A percentile compares a stretch with the other conserved stretches of the same genome.
Conservation (phyloP, 2,329 filamentous ascomycete species). For the Trichophyton mentagrophytes region DNA sequence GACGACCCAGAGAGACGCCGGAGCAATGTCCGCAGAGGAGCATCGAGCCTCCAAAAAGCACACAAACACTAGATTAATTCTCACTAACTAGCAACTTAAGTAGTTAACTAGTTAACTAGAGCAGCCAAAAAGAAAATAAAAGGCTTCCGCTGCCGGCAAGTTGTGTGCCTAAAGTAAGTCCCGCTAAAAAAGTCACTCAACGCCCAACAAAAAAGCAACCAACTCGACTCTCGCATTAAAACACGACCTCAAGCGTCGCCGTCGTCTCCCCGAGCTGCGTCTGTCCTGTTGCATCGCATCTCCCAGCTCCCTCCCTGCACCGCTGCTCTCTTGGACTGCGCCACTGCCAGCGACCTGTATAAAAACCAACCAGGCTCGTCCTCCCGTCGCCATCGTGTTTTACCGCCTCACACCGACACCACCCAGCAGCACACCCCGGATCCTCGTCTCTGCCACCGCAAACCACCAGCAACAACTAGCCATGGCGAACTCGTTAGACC, state of each 20-base stretch:
- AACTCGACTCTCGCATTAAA: neutral
- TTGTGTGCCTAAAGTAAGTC: neutral
- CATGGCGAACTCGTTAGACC: conserved; percentile 68
- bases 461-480: conserved; percentile 6
- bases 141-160: neutral
- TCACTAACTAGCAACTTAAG: too few relatives aligned
- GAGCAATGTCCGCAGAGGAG: neutral
- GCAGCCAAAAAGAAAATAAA: neutral
- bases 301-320: conserved; percentile 6
- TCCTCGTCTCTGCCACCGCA: neutral
- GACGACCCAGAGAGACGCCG: neutral
- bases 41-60: neutral
- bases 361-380: neutral
- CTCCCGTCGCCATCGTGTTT: neutral
- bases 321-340: neutral
- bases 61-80: neutral
- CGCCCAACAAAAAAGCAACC: conserved; percentile 8
- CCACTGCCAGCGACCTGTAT: neutral
- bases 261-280: neutral
- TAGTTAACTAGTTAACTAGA: neutral
- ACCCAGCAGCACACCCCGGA: neutral
- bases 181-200: conserved; percentile 7
- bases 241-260: neutral
- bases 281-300: conserved; percentile 7
- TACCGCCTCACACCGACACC: too few relatives aligned